Percentiles rank a stretch among this genome's conserved stretches.
Evolutionary conservation across 768 basidiomycete genomes (phyloP).

Genomic region (Phanerodontia chrysosporium): DNA sequence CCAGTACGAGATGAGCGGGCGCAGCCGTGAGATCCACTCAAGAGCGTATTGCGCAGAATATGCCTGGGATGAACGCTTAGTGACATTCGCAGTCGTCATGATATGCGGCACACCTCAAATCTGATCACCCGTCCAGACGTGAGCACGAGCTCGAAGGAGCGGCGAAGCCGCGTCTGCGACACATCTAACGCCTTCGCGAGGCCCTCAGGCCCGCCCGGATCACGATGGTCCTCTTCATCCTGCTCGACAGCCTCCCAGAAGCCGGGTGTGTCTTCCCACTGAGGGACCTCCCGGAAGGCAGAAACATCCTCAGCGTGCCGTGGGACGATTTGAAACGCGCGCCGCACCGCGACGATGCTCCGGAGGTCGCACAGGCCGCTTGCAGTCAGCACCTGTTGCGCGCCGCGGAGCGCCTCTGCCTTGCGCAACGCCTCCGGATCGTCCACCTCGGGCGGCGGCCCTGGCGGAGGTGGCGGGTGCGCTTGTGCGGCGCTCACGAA

Average conservation of each 20-base stretch:
- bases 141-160: constrained; percentile 77
- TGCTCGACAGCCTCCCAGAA: constrained; percentile 34
- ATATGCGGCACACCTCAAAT: constrained; percentile 84
- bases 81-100: neutral
- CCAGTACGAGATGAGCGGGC: constrained; percentile 75
- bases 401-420: constrained; percentile 58
- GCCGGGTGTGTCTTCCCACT: constrained; percentile 30
- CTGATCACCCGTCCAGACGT: constrained; percentile 63
- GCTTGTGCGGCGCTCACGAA: constrained; percentile 46
- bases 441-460: constrained; percentile 29
- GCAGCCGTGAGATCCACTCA: constrained; percentile 84
- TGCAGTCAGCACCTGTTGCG: constrained; percentile 57
- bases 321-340: constrained; percentile 51
- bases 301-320: constrained; percentile 19
- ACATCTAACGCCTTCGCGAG: constrained; percentile 41
- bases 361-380: constrained; percentile 73
- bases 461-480: constrained; percentile 69
- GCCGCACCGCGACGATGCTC: constrained; percentile 56
- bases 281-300: neutral
- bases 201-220: constrained; percentile 61
- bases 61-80: constrained; percentile 38
- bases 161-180: constrained; percentile 45
- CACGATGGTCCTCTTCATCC: constrained; percentile 51
- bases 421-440: constrained; percentile 38
- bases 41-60: constrained; percentile 60